Evolutionary conservation across 805 yeast species (phyloP).

Genomic region (Starmerella bacillaris): DNA sequence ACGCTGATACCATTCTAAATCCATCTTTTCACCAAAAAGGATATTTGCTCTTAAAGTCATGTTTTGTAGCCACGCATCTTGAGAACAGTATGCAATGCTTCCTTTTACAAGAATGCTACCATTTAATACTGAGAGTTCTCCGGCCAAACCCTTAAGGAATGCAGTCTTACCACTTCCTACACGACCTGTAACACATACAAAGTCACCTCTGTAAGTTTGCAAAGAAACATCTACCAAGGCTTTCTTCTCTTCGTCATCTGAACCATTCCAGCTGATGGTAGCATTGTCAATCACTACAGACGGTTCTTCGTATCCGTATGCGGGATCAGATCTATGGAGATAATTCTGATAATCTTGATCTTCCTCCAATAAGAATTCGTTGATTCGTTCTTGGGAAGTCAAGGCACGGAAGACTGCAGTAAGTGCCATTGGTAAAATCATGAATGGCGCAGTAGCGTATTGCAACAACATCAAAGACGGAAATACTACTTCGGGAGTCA

Average conservation of each 20-base stretch:
- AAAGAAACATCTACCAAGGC: conserved; percentile 33
- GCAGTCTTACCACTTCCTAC: conserved; percentile 82
- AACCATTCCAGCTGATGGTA: conserved; percentile 39
- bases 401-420: conserved; percentile 73
- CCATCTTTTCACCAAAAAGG: conserved; percentile 71
- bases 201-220: conserved; percentile 49
- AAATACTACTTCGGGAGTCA: conserved; percentile 73
- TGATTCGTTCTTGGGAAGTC: conserved; percentile 37
- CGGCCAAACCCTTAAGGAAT: conserved; percentile 52
- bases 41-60: conserved; percentile 79
- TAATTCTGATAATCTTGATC: conserved; percentile 70
- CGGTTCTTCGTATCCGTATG: conserved; percentile 42
- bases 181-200: conserved; percentile 65
- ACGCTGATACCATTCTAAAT: conserved; percentile 58
- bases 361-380: conserved; percentile 43
- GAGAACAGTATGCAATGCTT: conserved; percentile 65
- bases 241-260: conserved; percentile 23
- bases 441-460: conserved; percentile 70
- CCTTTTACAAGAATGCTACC: conserved; percentile 58
- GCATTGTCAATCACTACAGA: conserved; percentile 24
- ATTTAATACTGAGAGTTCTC: conserved; percentile 51
- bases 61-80: conserved; percentile 83
- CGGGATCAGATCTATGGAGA: conserved; percentile 31
- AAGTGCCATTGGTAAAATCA: conserved; percentile 74
- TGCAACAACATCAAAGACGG: conserved; percentile 43